Evolutionary conservation across 257 asterid species (phyloP).

Genomic region (Solanum pimpinellifolium): DNA sequence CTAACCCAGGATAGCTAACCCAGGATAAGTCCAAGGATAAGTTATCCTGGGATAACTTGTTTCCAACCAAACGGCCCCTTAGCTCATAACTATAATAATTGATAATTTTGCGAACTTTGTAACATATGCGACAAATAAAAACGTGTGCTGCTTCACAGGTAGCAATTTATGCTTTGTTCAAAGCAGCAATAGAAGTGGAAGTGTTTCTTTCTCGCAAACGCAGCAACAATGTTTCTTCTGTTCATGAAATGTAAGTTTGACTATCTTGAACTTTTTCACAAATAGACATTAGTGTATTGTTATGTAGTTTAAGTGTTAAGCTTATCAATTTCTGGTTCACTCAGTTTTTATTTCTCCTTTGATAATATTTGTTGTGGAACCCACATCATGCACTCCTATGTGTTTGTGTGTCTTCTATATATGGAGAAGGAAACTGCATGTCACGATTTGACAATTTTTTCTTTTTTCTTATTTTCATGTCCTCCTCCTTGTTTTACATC

Average conservation of each 20-base stretch:
- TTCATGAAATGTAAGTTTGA: slow-evolving; percentile 46
- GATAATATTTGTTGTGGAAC: neutral
- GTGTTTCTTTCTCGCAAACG: slow-evolving; percentile 62
- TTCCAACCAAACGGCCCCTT: neutral
- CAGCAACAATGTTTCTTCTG: slow-evolving; percentile 48
- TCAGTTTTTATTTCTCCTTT: neutral
- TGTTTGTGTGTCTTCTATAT: neutral
- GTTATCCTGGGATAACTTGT: no score
- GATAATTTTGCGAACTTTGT: neutral
- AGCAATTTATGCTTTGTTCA: slow-evolving; percentile 58
- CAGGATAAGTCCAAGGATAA: no score
- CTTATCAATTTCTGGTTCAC: neutral
- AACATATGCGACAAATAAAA: neutral
- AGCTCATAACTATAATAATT: neutral
- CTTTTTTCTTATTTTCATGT: neutral
- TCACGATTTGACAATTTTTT: neutral
- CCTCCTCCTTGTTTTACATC: slow-evolving; percentile 16
- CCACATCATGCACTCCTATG: neutral
- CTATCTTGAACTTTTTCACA: neutral
- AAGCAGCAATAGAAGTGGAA: slow-evolving; percentile 62
- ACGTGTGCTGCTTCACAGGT: slow-evolving; percentile 28
- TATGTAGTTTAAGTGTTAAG: neutral
- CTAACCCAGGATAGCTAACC: no score
- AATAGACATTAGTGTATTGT: neutral
- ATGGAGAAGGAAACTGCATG: neutral